Conservation (phyloP, 306 rosid genomes). For the Sphenostylis stenocarpa region DNA sequence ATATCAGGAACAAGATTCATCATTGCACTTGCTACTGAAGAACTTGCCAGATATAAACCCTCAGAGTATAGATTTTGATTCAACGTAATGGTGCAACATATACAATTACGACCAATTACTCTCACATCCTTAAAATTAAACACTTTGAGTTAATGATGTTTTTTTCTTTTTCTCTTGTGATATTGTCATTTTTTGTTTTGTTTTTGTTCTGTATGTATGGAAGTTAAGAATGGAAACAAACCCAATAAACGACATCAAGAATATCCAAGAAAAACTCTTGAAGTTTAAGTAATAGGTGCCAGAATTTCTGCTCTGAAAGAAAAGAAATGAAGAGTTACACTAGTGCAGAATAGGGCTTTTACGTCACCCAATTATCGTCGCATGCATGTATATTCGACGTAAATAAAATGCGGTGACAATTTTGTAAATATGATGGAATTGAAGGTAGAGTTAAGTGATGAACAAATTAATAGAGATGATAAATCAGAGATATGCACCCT, state of each 20-base stretch:
- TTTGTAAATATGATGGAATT: no score
- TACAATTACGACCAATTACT: background rate
- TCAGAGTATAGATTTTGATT: conserved; percentile 47
- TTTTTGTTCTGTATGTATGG: background rate
- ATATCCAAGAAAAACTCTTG: conserved; percentile 48
- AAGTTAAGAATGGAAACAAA: conserved; percentile 17
- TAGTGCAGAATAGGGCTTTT: no score
- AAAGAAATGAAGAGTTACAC: no score
- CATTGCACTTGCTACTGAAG: conserved; percentile 58
- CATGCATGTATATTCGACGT: no score
- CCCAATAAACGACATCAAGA: conserved; percentile 57
- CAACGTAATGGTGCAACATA: conserved; percentile 36
- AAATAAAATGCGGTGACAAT: no score
- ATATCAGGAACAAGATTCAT: conserved; percentile 57
- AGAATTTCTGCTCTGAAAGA: conserved; percentile 40
- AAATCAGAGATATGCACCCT: conserved; percentile 19
- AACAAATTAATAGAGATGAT: no score
- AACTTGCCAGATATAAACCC: conserved; percentile 51
- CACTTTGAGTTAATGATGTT: background rate
- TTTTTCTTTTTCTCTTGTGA: no score
- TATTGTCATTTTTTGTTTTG: no score
- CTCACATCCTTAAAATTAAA: background rate
- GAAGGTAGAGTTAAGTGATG: background rate
- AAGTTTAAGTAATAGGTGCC: conserved; percentile 34
- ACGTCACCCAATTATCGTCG: no score